Evolutionary conservation across 306 rosid genomes (phyloP), one percentile per base, ranked within the genome.

Genomic region (Benincasa hispida): DNA sequence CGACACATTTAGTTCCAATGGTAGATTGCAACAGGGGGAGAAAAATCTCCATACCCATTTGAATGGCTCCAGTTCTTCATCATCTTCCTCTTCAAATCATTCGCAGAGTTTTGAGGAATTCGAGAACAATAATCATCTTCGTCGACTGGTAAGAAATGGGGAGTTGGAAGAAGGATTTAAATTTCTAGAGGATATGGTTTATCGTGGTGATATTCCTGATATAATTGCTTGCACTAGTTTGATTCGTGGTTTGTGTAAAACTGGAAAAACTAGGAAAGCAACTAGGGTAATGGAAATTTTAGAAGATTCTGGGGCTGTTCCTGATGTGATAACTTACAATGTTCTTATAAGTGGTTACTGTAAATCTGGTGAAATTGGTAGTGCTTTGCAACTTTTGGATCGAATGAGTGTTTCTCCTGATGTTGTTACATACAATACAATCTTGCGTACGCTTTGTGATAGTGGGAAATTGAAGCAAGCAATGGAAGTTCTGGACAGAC

Each of bases 321-420:
- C 86, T 69, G 97, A 92, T 87, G 90, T 90, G 5, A 89, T 89
- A 80, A 88, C 93, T 12, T 95, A 95, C 82, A 95, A 92, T 74
- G 92, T 95, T 19, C 81, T 95, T 83, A 95, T 95, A 37, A 60
- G 96, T 76, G 97, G 97, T 18, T 87, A 87, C 50, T 95, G 98
- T 83, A 90, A 81, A 79, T 87, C 90, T 4, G 99, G 98, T 66
- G 98, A 92, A 87, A 89, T 89, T 56, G 88, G 84, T 11, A 86
- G 82, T 69, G 99, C 99, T 11, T 78, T 95, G 77, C 83, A 77
- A 84, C 79, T 95, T 69, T 73, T 95, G 83, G 97, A 95, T 24
- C 85, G 91, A 7, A 95, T 92, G 99, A 89, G 91, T 22, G 91
- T 90, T 76, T 87, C 89, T 13, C 96, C 97, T 0, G 98, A 95